Conservation (phyloP, 148 eudicot species). For the Rheum nobile region DNA sequence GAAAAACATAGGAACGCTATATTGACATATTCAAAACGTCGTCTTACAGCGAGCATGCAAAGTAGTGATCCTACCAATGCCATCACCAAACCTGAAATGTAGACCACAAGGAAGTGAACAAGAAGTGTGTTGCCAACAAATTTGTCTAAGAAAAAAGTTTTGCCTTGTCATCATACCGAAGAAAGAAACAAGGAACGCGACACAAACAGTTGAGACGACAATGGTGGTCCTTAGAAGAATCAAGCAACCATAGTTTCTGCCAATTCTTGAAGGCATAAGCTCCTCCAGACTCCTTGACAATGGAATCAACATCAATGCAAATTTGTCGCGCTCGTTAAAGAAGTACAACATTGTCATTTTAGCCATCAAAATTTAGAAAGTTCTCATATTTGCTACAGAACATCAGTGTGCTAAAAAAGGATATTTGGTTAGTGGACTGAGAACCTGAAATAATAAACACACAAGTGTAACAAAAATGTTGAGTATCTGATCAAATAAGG, state of each 20-base stretch:
- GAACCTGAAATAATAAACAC: conserved; percentile 34
- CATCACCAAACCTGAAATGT: conserved; percentile 60
- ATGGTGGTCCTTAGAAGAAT: conserved; percentile 40
- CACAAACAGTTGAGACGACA: conserved; percentile 45
- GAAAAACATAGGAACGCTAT: neutral
- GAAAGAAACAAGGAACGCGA: conserved; percentile 61
- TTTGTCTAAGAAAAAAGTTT: neutral
- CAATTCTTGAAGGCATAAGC: conserved; percentile 34
- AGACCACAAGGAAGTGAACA: neutral
- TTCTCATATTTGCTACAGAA: no score
- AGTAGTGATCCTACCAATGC: conserved; percentile 62
- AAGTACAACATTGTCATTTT: neutral
- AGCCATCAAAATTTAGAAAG: no score
- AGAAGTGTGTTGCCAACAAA: neutral
- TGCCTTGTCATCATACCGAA: conserved; percentile 26
- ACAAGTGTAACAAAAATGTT: neutral
- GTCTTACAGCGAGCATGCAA: conserved; percentile 44
- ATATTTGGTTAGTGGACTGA: conserved; percentile 71
- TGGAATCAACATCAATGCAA: conserved; percentile 50
- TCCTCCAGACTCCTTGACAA: conserved; percentile 67
- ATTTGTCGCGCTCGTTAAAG: neutral
- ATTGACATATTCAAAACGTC: no score
- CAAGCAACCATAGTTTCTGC: conserved; percentile 33
- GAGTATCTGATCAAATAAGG: neutral
- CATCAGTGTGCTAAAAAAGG: conserved; percentile 20